Evolutionary conservation across 208 protist species (phyloP), one percentile per base, ranked within the genome.

Genomic region (Herpetomonas tarakana): DNA sequence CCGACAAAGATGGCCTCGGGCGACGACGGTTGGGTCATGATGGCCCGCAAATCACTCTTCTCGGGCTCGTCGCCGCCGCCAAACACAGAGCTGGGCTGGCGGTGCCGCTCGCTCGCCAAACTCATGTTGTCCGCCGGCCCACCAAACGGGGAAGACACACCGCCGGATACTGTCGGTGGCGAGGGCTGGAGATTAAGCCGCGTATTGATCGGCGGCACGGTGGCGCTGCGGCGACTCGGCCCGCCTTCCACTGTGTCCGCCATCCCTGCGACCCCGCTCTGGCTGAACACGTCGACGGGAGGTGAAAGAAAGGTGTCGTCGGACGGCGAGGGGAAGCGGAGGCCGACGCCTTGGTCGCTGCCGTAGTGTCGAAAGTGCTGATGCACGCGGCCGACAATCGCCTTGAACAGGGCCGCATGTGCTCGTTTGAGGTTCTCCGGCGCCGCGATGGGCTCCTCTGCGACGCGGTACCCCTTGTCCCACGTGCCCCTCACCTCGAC

Each of bases 1-100:
- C 70, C 84, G 16, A 71, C 44, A 47, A 92, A 84, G 61, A 86
- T 66, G 19, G 67, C 68, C 0, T 75, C 59, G 2, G 53, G 65
- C 28, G 78, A 74, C 25, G 68, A 30, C 14, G 52, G 19, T 27
- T 51, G 21, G 12, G 21, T 35, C 38, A 19, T 22, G 11, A 14
- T 14, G 14, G 35, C 35, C 6, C 35, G 35, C 35, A 41, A 14
- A 14, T 41, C 35, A 14, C 14, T 6, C 35, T 41, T 41, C 35
- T 41, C 35, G 6, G 14, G 9, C 35, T 41, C 35, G 35, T 41
- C 35, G 9, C 6, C 35, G 9, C 6, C 35, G 35, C 35, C 35
- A 41, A 41, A 41, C 9, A 41, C 35, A 41, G 35, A 41, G 35
- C 35, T 41, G 9, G 35, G 9, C 9, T 6, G 9, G 35, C 35